Base-by-base conservation (phyloP, 2,329 filamentous ascomycete species). In the Colletotrichum scovillei region DNA sequence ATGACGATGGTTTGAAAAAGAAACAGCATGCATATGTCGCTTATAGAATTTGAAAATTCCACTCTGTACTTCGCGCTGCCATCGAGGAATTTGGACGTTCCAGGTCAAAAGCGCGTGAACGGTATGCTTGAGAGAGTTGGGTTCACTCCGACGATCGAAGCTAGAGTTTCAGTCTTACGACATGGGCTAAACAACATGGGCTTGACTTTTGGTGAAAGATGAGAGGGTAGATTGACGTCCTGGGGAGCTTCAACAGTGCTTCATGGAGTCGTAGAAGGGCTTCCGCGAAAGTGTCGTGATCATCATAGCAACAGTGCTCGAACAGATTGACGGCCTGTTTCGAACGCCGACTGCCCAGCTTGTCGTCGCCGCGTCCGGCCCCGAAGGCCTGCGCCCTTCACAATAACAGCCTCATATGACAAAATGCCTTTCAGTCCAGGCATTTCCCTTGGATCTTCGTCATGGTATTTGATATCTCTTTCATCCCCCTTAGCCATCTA, bases 401-500 rank as follows among this genome's bases (percentile, higher is more conserved):
- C 19, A 49, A n/a, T 3, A 4, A 49, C 19, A n/a, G 14, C 14
- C 9, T 26, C 22, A 5, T 9, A 12, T 9, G 14, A 42, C 12
- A 52, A 24, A 28, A 1, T 22, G 6, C 14, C 28, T 4, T 6
- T 6, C 19, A 63, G 19, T 26, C 1, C 9, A n/a, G 7, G 19
- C 5, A 28, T 28, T 16, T 11, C 42, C 19, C 16, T 11, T n/a
- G 60, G 16, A 16, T 14, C 42, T 9, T 28, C 3, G 22, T 9
- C 2, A 11, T 52, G n/a, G 12, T 19, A 24, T 26, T 35, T 9
- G 11, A 26, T 11, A 14, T 24, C 5, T 8, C 2, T 53, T 14
- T 26, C 8, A 12, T 1, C 2, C 49, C 11, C 5, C 2, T 55
- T 60, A 73, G 6, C 4, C 35, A 75, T 84, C 83, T 65, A 84